phyloP scores from a whole-genome alignment of 2,329 filamentous ascomycete species.

The Venturia aucupariae region DNA sequence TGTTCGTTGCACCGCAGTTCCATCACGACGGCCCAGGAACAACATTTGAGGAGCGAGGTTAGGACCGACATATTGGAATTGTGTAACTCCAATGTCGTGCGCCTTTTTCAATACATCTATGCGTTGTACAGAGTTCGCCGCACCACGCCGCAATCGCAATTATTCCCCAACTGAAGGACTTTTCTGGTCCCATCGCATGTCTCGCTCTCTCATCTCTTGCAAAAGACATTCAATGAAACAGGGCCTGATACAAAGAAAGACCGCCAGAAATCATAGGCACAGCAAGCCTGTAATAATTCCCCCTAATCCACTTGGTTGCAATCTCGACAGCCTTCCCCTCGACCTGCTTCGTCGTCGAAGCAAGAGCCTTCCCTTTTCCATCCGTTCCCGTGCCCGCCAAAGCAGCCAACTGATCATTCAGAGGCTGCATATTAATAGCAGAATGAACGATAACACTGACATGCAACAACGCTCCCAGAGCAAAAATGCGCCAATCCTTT shows the following conservation, averaged over 20 bases:
- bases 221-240: neutral
- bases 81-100: neutral
- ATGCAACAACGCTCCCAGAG: constrained; percentile 36
- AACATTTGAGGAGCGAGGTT: no score
- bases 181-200: no score
- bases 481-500: constrained; percentile 37
- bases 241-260: constrained; percentile 8
- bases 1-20: no score
- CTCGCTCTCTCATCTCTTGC: no score
- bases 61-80: no score
- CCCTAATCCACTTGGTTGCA: constrained; percentile 28
- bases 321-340: constrained; percentile 23
- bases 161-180: no score
- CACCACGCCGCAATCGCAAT: no score
- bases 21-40: no score
- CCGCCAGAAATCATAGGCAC: constrained; percentile 10
- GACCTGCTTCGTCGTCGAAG: constrained; percentile 24
- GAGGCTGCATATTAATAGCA: constrained; percentile 42
- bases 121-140: neutral
- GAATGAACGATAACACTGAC: constrained; percentile 40
- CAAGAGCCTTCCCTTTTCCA: constrained; percentile 19
- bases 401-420: constrained; percentile 40
- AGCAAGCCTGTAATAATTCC: constrained; percentile 21
- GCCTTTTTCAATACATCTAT: neutral
- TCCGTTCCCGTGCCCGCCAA: constrained; percentile 23